Percentiles rank a stretch among this genome's conserved stretches.
Conservation (phyloP, 345 rosid genomes). For the Salix dunnii region DNA sequence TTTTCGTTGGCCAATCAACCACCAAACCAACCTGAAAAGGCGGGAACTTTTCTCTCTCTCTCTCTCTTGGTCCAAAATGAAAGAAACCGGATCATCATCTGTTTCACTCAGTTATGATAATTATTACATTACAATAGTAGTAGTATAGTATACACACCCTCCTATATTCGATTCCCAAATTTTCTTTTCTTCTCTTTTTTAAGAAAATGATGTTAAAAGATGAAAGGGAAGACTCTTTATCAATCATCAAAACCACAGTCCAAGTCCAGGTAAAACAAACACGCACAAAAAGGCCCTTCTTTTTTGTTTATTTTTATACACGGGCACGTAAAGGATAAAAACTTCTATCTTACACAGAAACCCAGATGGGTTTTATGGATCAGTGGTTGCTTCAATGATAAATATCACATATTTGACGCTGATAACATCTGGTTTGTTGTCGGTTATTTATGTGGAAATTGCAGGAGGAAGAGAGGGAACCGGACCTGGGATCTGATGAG, state of each 20-base stretch:
- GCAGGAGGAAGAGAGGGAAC: conserved; percentile 63
- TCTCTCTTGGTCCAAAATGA: not conserved
- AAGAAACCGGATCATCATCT: not conserved
- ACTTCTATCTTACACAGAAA: not conserved
- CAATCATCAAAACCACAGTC: not conserved
- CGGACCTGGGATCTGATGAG: conserved; percentile 56
- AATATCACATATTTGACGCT: not conserved
- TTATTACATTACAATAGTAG: not conserved
- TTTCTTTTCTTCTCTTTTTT: not conserved
- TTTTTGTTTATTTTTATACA: not conserved
- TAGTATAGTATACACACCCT: not conserved
- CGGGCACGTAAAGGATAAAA: not conserved
- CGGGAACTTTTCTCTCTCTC: not conserved
- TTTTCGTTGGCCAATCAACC: not conserved
- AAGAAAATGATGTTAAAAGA: not conserved
- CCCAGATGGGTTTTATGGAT: not conserved
- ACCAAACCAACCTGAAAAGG: not conserved
- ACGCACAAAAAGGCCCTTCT: not conserved
- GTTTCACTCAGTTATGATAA: not conserved
- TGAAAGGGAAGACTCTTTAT: not conserved
- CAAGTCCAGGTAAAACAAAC: not conserved
- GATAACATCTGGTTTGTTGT: not conserved
- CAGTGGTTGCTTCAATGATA: not conserved
- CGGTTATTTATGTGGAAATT: conserved; percentile 10
- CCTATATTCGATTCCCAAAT: not conserved